These are phyloP conservation scores for Leucosporidium creatinivorum DNA, from an alignment of 768 basidiomycete species.

Conservation along the genomic window DNA sequence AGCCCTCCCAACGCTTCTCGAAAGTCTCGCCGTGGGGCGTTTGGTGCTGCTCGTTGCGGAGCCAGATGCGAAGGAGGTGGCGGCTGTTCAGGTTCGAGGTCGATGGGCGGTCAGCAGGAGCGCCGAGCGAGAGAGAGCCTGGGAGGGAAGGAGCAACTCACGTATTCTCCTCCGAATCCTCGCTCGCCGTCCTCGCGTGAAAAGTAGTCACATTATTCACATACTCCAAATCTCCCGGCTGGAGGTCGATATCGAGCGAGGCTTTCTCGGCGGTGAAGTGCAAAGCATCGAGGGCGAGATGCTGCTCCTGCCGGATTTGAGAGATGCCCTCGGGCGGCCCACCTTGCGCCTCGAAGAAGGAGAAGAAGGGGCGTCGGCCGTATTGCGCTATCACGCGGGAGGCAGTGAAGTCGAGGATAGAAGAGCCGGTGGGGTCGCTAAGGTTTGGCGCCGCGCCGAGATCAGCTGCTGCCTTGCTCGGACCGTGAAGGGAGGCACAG, in stretches of 20 bases:
- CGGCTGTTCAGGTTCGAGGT: background rate
- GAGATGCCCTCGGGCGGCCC: background rate
- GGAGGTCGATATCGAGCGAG: slow-evolving; percentile 2
- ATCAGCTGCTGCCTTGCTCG: too few species aligned
- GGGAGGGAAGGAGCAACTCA: background rate
- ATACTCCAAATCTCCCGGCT: background rate
- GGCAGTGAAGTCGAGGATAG: background rate
- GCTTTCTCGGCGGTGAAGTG: background rate
- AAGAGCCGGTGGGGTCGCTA: background rate
- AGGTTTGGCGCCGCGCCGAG: too few species aligned
- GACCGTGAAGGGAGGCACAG: too few species aligned
- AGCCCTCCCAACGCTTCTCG: background rate
- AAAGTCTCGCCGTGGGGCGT: background rate
- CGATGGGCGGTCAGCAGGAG: too few species aligned
- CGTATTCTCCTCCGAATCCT: background rate
- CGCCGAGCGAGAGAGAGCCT: too few species aligned
- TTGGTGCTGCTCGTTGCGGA: background rate
- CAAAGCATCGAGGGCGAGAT: background rate
- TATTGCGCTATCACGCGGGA: background rate
- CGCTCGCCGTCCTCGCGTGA: background rate
- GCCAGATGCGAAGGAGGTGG: background rate
- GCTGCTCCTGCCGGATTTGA: background rate
- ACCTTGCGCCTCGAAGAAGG: background rate
- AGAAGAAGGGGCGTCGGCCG: background rate
- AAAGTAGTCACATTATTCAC: background rate